These are phyloP conservation scores for Aspergillus heteromorphus DNA, from an alignment of 495 filamentous ascomycete genomes.

Conservation along the genomic window DNA sequence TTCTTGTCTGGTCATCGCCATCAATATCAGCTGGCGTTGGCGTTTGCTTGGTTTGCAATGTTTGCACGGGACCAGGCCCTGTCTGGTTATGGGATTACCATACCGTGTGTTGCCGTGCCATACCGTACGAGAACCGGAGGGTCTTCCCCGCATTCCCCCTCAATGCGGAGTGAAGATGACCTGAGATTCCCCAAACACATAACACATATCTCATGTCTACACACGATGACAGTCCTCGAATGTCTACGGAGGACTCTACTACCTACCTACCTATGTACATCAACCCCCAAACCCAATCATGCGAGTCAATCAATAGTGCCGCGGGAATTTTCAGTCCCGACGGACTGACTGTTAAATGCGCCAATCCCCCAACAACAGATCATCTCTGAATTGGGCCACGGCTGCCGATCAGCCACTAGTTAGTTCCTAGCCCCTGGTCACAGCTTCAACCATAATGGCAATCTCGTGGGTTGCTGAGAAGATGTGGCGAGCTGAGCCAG, in stretches of 20 bases:
- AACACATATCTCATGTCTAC: too few species aligned
- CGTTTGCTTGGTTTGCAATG: constrained; percentile 17
- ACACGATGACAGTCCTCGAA: too few species aligned
- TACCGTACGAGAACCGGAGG: too few species aligned
- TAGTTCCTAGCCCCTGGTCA: too few species aligned
- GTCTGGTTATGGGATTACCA: neutral
- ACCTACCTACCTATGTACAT: too few species aligned
- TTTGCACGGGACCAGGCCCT: constrained; percentile 9
- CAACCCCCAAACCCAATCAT: neutral
- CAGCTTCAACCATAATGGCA: too few species aligned
- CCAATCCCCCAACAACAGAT: neutral
- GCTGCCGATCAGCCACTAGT: neutral
- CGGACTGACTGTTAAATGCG: neutral
- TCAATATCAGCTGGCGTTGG: constrained; percentile 3
- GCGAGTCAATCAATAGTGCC: neutral
- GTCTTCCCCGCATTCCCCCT: neutral
- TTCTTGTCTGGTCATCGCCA: too few species aligned
- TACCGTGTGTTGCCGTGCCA: neutral
- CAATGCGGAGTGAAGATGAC: neutral
- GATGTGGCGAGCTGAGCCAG: neutral
- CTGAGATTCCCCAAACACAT: too few species aligned
- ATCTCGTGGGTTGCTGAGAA: too few species aligned
- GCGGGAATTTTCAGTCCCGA: neutral
- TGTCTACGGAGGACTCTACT: too few species aligned
- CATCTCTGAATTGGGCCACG: neutral